A percentile compares a stretch with the other conserved stretches of the same genome.
These are phyloP conservation scores for Ganoderma lingzhi DNA, from an alignment of 1,284 basidiomycete genomes.

Conservation along the genomic window DNA sequence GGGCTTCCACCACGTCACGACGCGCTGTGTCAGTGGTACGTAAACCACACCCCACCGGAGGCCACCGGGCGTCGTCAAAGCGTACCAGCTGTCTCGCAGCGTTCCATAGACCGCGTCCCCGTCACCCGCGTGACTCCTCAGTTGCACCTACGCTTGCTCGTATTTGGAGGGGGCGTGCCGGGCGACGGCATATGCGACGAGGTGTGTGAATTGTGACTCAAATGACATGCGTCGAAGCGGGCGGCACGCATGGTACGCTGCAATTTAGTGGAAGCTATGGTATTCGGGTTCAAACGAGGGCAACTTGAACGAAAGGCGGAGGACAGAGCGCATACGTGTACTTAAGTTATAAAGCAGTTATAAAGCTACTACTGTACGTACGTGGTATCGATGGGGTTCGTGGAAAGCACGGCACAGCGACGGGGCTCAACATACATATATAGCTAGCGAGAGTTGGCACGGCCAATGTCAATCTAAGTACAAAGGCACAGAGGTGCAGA, in stretches of 20 bases:
- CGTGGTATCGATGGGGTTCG: neutral
- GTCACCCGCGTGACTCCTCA: neutral
- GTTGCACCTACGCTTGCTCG: neutral
- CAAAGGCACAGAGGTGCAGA: neutral
- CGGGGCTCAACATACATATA: slow-evolving; percentile 11
- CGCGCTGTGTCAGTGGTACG: neutral
- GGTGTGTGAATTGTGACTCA: neutral
- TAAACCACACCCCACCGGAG: slow-evolving; percentile 9
- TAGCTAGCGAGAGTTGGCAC: neutral
- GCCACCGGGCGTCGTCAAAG: slow-evolving; percentile 3
- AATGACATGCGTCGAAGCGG: neutral
- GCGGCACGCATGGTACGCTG: neutral
- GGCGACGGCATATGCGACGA: neutral
- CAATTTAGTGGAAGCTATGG: neutral
- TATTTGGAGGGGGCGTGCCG: neutral
- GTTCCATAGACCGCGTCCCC: neutral
- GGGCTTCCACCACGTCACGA: neutral
- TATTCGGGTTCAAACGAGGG: neutral
- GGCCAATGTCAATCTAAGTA: neutral
- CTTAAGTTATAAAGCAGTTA: neutral
- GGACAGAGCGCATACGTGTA: neutral
- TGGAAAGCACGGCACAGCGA: slow-evolving; percentile 1
- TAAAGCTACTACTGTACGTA: neutral
- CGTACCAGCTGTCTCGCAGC: slow-evolving; percentile 3
- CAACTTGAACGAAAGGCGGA: neutral